Conservation (phyloP, 257 asterid genomes). For the Gentiana dahurica region DNA sequence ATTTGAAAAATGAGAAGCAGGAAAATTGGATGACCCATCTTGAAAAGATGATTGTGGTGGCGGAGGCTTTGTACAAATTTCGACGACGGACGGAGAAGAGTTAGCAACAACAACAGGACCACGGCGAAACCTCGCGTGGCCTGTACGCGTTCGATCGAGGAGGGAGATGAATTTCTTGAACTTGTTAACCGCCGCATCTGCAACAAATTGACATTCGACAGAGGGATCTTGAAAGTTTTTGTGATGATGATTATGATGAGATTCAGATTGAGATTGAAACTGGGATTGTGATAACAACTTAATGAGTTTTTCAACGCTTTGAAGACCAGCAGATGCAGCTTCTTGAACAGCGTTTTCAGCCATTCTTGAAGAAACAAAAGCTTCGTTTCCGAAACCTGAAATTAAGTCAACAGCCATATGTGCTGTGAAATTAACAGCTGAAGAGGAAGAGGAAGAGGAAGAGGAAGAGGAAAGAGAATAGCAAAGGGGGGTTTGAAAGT, state of each 20-base stretch:
- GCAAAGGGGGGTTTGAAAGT: neutral
- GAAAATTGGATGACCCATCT: neutral
- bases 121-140: constrained; percentile 88
- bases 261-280: constrained; percentile 5
- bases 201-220: constrained; percentile 41
- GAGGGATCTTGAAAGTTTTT: constrained; percentile 6
- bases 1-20: neutral
- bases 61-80: neutral
- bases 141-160: constrained; percentile 65
- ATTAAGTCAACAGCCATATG: constrained; percentile 68
- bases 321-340: constrained; percentile 82
- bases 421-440: neutral
- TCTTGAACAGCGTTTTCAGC: constrained; percentile 71
- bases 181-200: constrained; percentile 67
- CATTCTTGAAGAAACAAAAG: constrained; percentile 28
- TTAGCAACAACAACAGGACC: constrained; percentile 46
- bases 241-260: constrained; percentile 3
- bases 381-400: constrained; percentile 28
- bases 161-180: constrained; percentile 71
- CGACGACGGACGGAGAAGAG: constrained; percentile 7
- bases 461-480: no score
- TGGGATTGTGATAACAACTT: constrained; percentile 52
- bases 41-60: neutral
- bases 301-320: constrained; percentile 80
- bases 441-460: constrained; percentile 5